A percentile compares a stretch with the other conserved stretches of the same genome.
Conservation (phyloP, 2,329 filamentous ascomycete species). For the Aspergillus sp. region DNA sequence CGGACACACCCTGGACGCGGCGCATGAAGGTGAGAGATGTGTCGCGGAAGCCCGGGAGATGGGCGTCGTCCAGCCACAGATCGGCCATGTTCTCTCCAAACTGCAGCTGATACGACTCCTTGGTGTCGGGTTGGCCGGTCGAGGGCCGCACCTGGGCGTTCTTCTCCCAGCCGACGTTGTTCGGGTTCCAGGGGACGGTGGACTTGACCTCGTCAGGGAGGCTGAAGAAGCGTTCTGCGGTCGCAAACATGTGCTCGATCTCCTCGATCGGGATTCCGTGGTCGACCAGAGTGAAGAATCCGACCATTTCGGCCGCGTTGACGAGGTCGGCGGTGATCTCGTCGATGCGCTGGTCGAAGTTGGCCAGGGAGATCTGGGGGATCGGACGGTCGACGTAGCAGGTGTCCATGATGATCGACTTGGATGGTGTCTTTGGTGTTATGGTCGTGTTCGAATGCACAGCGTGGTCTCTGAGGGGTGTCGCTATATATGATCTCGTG, state of each 20-base stretch:
- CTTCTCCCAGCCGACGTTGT: constrained; percentile 63
- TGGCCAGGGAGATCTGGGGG: constrained; percentile 53
- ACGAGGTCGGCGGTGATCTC: constrained; percentile 54
- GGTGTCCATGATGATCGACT: constrained; percentile 23
- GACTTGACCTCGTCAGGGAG: constrained; percentile 54
- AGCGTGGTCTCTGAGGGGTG: too few species aligned
- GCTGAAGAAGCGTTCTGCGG: constrained; percentile 55
- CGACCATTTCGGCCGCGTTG: constrained; percentile 56
- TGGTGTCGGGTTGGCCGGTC: constrained; percentile 58
- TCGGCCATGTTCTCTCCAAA: constrained; percentile 56
- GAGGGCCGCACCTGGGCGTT: constrained; percentile 58
- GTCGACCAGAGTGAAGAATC: constrained; percentile 60
- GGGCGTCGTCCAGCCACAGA: constrained; percentile 51
- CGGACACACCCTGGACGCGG: constrained; percentile 52
- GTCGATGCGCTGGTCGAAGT: constrained; percentile 55
- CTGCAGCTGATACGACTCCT: constrained; percentile 64
- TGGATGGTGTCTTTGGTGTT: too few species aligned
- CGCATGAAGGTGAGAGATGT: constrained; percentile 55
- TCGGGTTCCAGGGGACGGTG: constrained; percentile 53
- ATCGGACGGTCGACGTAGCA: constrained; percentile 46
- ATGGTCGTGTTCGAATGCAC: too few species aligned
- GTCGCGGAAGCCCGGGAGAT: constrained; percentile 51
- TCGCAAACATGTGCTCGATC: constrained; percentile 53
- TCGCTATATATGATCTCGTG: not conserved
- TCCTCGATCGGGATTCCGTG: constrained; percentile 53